These are phyloP conservation scores for Lactarius akahatsu DNA, from an alignment of 768 basidiomycete species.

Conservation along the genomic window DNA sequence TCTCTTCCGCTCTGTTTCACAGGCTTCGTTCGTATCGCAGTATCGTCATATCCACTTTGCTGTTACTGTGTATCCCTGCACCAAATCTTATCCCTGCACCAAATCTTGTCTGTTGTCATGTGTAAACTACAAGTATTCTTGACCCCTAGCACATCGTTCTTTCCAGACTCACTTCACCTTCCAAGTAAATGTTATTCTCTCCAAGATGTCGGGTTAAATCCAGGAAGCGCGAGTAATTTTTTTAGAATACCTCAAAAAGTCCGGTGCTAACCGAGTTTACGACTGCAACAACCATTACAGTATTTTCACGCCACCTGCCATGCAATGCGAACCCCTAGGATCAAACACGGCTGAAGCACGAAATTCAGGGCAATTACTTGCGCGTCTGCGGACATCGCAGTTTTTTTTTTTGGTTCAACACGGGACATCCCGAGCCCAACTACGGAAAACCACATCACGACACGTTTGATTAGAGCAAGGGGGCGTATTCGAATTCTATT, in stretches of 20 bases:
- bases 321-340: slow-evolving; percentile 11
- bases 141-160: slow-evolving; percentile 17
- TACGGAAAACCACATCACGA: slow-evolving; percentile 25
- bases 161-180: slow-evolving; percentile 11
- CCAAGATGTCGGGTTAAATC: slow-evolving; percentile 14
- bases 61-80: slow-evolving; percentile 19
- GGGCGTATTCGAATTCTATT: slow-evolving; percentile 12
- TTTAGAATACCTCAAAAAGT: slow-evolving; percentile 12
- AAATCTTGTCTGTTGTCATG: slow-evolving; percentile 20
- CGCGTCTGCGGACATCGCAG: slow-evolving; percentile 12
- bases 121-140: slow-evolving; percentile 23
- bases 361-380: slow-evolving; percentile 16
- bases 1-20: slow-evolving; percentile 13
- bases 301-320: slow-evolving; percentile 14
- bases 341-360: slow-evolving; percentile 24
- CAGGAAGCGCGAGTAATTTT: slow-evolving; percentile 13
- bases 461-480: slow-evolving; percentile 23
- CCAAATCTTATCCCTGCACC: slow-evolving; percentile 11
- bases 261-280: slow-evolving; percentile 15
- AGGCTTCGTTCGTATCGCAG: slow-evolving; percentile 18
- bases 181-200: slow-evolving; percentile 25
- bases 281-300: background rate
- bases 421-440: slow-evolving; percentile 17
- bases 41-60: slow-evolving; percentile 15
- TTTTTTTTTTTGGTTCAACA: slow-evolving; percentile 10